Evolutionary conservation across 257 asterid species (phyloP), one percentile per base, ranked within the genome.

Genomic region (Linaria vulgaris): DNA sequence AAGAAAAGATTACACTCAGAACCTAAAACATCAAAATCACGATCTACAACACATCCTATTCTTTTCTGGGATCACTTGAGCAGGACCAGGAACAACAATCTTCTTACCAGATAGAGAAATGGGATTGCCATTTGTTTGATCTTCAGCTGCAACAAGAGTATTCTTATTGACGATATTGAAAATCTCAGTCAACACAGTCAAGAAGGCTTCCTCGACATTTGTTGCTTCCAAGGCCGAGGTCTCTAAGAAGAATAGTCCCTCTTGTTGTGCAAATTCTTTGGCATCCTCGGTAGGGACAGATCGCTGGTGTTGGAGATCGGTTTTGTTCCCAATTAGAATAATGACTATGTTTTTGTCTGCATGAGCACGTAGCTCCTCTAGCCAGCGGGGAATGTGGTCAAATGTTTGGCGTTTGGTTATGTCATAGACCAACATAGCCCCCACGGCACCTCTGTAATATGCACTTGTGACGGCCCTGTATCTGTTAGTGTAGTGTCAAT

Each of bases 401-500:
- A 87, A 87, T 7, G 92, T 80, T 25, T 69, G 85, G 12, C 88
- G 88, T 63, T 77, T 84, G 20, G 95, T 87, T 66, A 87, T 74
- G 75, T 87, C 95, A 21, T 84, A 87, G 25, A 84, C 92, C 78
- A 87, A 58, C 88, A 87, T 78, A 11, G 95, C 92, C 58, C 95
- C 95, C 4, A 87, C 90, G 4, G 95, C 92, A 6, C 95, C 95
- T 68, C 95, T 74, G 72, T 87, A 87, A 55, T 87, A 87, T 23
- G 95, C 95, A 69, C 92, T 87, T 13, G 95, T 87, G 61, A 87
- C 92, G 59, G 95, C 95, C 67, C 95, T 80, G 51, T 87, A 87
- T 67, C 95, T 87, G 85, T 22, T 74, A 13, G 46, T 17, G 45
- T 41, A n/a, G n/a, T n/a, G n/a, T n/a, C n/a, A n/a, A n/a, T n/a